These are phyloP conservation scores for Pulveroboletus sp. DNA, from an alignment of 768 basidiomycete genomes.

Conservation along the genomic window DNA sequence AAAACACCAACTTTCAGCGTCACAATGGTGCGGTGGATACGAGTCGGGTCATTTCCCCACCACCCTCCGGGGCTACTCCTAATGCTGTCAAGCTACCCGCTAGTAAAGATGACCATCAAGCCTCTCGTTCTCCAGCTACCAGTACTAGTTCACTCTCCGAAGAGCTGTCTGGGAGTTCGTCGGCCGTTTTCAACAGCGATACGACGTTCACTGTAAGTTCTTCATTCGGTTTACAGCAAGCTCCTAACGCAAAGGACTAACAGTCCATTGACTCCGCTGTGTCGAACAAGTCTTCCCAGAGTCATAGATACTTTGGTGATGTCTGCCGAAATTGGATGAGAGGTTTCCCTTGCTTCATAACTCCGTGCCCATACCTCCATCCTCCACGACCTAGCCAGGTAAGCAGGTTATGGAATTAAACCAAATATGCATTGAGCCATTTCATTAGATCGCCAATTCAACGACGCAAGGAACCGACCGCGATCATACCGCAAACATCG, in stretches of 20 bases:
- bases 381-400: slow-evolving; percentile 8
- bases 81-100: slow-evolving; percentile 12
- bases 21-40: neutral
- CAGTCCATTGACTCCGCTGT: slow-evolving; percentile 20
- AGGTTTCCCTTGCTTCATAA: rapidly evolving
- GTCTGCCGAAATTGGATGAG: slow-evolving; percentile 8
- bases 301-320: rapidly evolving
- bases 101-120: neutral
- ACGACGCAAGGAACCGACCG: neutral
- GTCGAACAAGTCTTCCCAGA: slow-evolving; percentile 1
- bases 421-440: neutral
- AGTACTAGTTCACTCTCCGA: slow-evolving; percentile 15
- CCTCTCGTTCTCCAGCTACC: slow-evolving; percentile 14
- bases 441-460: neutral
- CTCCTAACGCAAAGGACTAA: neutral
- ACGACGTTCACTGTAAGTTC: slow-evolving; percentile 21
- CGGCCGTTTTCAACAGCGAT: slow-evolving; percentile 4
- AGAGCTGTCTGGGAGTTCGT: slow-evolving; percentile 15
- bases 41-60: slow-evolving; percentile 7
- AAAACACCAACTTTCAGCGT: neutral
- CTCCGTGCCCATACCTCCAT: slow-evolving; percentile 11
- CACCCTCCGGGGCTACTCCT: neutral
- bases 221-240: neutral
- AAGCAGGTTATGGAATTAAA: neutral
- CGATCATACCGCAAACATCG: neutral